A percentile compares a stretch with the other conserved stretches of the same genome.
These are phyloP conservation scores for Priceomyces haplophilus DNA, from an alignment of 805 yeast species.

Conservation along the genomic window DNA sequence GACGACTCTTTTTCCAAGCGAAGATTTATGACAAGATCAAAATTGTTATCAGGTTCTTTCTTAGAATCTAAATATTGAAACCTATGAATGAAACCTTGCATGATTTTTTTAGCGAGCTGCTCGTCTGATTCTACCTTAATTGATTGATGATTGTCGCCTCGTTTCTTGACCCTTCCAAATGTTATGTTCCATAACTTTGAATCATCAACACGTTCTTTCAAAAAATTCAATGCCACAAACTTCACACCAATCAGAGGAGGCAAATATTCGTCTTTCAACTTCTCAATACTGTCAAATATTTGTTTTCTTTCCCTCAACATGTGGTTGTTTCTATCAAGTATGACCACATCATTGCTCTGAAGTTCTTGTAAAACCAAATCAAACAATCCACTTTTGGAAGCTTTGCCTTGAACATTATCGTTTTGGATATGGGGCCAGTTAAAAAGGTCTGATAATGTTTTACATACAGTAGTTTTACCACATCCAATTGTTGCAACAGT, in stretches of 20 bases:
- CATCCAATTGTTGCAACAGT: slow-evolving; percentile 93
- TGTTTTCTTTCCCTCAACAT: slow-evolving; percentile 64
- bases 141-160: slow-evolving; percentile 91
- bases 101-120: slow-evolving; percentile 53
- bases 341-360: slow-evolving; percentile 45
- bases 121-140: slow-evolving; percentile 56
- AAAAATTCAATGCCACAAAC: slow-evolving; percentile 68
- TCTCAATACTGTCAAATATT: slow-evolving; percentile 51
- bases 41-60: slow-evolving; percentile 57
- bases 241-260: slow-evolving; percentile 40
- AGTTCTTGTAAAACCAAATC: slow-evolving; percentile 38
- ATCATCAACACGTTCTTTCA: slow-evolving; percentile 32
- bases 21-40: slow-evolving; percentile 65
- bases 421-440: slow-evolving; percentile 76
- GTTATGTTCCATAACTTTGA: slow-evolving; percentile 51
- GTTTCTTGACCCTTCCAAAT: slow-evolving; percentile 49
- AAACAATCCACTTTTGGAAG: slow-evolving; percentile 51
- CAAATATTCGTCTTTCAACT: slow-evolving; percentile 43
- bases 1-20: slow-evolving; percentile 41
- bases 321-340: slow-evolving; percentile 85
- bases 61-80: slow-evolving; percentile 56
- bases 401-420: slow-evolving; percentile 58
- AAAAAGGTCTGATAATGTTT: slow-evolving; percentile 53
- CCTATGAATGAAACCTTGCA: slow-evolving; percentile 70
- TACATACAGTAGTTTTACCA: slow-evolving; percentile 84